Evolutionary conservation across 2,329 filamentous ascomycete species (phyloP).

Genomic region (Colletotrichum eleusines): DNA sequence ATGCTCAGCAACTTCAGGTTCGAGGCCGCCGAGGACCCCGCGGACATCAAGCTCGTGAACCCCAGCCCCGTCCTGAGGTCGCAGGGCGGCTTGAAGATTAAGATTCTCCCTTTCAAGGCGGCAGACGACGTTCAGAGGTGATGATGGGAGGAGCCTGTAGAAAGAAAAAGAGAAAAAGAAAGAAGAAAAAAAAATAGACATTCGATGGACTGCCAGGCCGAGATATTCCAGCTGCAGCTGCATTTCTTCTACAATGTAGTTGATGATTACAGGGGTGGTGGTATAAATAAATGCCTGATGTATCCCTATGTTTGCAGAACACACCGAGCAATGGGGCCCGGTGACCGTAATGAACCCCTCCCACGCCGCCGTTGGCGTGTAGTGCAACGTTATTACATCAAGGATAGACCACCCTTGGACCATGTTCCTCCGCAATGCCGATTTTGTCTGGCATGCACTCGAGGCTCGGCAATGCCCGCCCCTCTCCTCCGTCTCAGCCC

Average conservation of each 20-base stretch:
- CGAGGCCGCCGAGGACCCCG: slow-evolving; percentile 42
- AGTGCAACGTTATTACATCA: background rate
- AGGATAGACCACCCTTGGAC: too few species aligned
- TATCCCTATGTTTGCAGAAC: background rate
- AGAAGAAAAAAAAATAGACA: too few species aligned
- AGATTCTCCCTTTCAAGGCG: background rate
- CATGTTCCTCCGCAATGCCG: background rate
- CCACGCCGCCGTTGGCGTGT: background rate
- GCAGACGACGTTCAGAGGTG: too few species aligned
- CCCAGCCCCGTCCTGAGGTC: slow-evolving; percentile 20
- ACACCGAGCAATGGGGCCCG: background rate
- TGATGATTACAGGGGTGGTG: too few species aligned
- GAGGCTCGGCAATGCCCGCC: slow-evolving; percentile 50
- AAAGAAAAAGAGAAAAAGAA: background rate
- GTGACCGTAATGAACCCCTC: background rate
- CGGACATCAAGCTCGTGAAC: slow-evolving; percentile 43
- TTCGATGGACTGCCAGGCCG: too few species aligned
- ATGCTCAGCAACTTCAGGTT: slow-evolving; percentile 50
- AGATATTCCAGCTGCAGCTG: too few species aligned
- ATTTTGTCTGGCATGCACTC: slow-evolving; percentile 54
- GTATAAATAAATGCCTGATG: too few species aligned
- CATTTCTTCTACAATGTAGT: too few species aligned
- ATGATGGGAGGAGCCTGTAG: background rate
- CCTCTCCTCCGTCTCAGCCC: background rate
- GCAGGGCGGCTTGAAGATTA: slow-evolving; percentile 6